Base-by-base conservation (phyloP, 306 rosid species). In the Hylodesmum podocarpum region DNA sequence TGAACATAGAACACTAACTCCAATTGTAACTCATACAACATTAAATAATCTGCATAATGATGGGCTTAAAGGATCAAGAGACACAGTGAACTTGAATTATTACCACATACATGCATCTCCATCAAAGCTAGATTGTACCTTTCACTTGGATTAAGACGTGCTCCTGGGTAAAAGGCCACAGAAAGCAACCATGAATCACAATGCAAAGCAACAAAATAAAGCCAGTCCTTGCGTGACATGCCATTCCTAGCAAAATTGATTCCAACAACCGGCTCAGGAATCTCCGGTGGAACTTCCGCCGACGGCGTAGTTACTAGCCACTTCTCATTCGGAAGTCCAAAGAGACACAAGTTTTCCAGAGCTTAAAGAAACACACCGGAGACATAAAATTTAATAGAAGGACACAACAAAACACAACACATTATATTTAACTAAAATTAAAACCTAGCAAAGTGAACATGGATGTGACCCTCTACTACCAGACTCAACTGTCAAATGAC, bases 131-230 rank as follows among this genome's bases (percentile, higher is more conserved):
- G 47, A 73, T n/a, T 10, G 14, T 84, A 95, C 99, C 99, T 92
- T 84, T 95, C 96, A 49, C 82, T 89, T 29, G 89, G 91, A 84
- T 90, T 95, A 79, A 95, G 97, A 18, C 91, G 89, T 46, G 96
- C 89, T 73, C 97, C 99, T 66, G 90, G 88, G 83, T 89, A 95
- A 72, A 92, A 95, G 4, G 97, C 97, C 28, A 95, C 97, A 18
- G 97, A 88, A 74, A 95, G 97, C 88, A 95, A 83, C 98, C 98
- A 95, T 0, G 97, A 95, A 79, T 92, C 97, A 46, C 96, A 90
- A 67, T 92, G 97, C 54, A 90, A 92, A 29, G 98, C 97, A 37
- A 95, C 98, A 51, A 95, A 78, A 7, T 96, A 90, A 63, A 95
- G 91, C 99, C 99, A 92, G 83, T 95, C 97, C 83, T 77, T 88